Conservation (phyloP, 768 basidiomycete species). For the Pilatotrama ljubarskyi region DNA sequence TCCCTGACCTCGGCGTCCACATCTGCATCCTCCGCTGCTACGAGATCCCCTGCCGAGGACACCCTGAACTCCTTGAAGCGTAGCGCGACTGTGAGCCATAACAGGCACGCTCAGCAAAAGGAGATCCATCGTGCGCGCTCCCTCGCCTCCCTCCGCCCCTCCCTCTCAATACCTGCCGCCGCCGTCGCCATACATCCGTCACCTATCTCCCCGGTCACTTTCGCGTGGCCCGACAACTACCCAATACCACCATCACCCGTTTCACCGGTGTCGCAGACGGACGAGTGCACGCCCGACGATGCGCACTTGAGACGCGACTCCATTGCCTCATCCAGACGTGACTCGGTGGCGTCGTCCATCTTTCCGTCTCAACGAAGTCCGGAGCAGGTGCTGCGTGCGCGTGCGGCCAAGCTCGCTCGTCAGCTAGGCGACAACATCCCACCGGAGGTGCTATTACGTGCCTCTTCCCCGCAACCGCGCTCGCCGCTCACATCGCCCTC, state of each 20-base stretch:
- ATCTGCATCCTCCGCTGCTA: constrained; percentile 4
- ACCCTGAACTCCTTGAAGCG: constrained; percentile 11
- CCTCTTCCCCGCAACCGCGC: constrained; percentile 19
- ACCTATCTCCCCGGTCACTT: constrained; percentile 20
- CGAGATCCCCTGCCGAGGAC: neutral
- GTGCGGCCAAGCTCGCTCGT: constrained; percentile 39
- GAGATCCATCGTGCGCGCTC: constrained; percentile 26
- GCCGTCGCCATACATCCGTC: constrained; percentile 7
- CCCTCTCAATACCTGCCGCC: constrained; percentile 18
- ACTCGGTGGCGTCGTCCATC: constrained; percentile 17
- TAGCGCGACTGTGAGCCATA: constrained; percentile 24
- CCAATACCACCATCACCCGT: constrained; percentile 13
- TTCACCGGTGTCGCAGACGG: neutral
- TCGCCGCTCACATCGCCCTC: constrained; percentile 7
- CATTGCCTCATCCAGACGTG: constrained; percentile 1
- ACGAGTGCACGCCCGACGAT: neutral
- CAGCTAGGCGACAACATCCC: constrained; percentile 42
- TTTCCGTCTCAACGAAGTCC: constrained; percentile 18
- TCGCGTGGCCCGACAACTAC: constrained; percentile 14
- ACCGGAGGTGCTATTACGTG: constrained; percentile 34
- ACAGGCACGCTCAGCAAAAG: constrained; percentile 3
- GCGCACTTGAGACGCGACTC: neutral
- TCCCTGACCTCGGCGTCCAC: constrained; percentile 15
- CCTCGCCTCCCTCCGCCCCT: constrained; percentile 25
- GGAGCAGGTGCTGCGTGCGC: constrained; percentile 33